These are phyloP conservation scores for Calocybe gambosa DNA, from an alignment of 1,284 basidiomycete genomes.

Conservation along the genomic window DNA sequence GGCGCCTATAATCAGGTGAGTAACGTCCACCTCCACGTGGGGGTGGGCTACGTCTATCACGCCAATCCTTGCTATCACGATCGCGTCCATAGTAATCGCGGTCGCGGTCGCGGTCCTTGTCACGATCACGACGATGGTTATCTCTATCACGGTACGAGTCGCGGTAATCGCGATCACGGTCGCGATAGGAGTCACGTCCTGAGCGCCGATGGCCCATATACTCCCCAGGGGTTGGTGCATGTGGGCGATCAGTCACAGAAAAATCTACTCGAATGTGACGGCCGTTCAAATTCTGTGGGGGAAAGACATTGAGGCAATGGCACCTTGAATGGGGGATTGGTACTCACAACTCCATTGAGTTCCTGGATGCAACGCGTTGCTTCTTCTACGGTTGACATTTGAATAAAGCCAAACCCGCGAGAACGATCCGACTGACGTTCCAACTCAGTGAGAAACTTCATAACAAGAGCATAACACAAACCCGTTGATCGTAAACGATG, in stretches of 20 bases:
- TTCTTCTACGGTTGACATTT: slow-evolving; percentile 85
- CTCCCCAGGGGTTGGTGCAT: slow-evolving; percentile 95
- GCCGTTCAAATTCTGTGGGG: slow-evolving; percentile 82
- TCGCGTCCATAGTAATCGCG: slow-evolving; percentile 49
- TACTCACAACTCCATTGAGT: slow-evolving; percentile 83
- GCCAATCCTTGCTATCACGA: slow-evolving; percentile 50
- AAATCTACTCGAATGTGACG: slow-evolving; percentile 96
- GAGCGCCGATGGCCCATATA: slow-evolving; percentile 89
- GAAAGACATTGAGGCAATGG: too few relatives aligned
- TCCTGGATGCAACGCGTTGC: slow-evolving; percentile 85
- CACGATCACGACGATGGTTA: slow-evolving; percentile 10
- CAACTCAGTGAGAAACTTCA: slow-evolving; percentile 18
- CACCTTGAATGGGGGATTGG: too few relatives aligned
- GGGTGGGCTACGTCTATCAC: slow-evolving; percentile 61
- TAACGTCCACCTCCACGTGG: slow-evolving; percentile 53
- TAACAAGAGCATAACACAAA: slow-evolving; percentile 44
- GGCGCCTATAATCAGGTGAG: slow-evolving; percentile 68
- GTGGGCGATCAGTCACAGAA: slow-evolving; percentile 89
- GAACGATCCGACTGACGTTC: slow-evolving; percentile 81
- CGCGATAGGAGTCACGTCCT: slow-evolving; percentile 50
- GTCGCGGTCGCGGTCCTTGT: slow-evolving; percentile 46
- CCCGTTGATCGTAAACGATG: slow-evolving; percentile 98
- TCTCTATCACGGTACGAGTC: slow-evolving; percentile 41
- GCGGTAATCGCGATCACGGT: slow-evolving; percentile 41
- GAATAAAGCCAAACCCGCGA: slow-evolving; percentile 96